Conservation (phyloP, 2,329 filamentous ascomycete genomes). For the Penicillium sp. region DNA sequence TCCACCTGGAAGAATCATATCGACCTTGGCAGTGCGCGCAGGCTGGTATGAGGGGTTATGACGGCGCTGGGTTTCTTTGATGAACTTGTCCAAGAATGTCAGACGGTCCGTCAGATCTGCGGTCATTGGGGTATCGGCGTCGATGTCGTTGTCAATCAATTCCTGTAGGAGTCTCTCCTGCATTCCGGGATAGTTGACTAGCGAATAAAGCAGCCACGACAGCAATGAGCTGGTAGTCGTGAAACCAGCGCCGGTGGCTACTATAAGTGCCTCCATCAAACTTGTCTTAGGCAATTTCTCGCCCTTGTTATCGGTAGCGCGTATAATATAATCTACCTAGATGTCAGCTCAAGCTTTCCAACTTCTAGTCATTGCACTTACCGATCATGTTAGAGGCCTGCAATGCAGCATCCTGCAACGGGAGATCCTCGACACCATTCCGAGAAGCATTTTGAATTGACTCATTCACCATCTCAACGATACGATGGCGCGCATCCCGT, state of each 20-base stretch:
- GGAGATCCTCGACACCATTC: slow-evolving; percentile 21
- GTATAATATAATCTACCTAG: slow-evolving; percentile 51
- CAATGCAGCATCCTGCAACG: slow-evolving; percentile 22
- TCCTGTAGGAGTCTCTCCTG: slow-evolving; percentile 61
- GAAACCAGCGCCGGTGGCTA: slow-evolving; percentile 61
- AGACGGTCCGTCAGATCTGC: slow-evolving; percentile 52
- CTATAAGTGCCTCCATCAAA: slow-evolving; percentile 46
- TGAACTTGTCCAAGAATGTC: slow-evolving; percentile 45
- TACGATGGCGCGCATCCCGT: slow-evolving; percentile 19
- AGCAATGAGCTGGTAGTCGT: slow-evolving; percentile 60
- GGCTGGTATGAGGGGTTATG: slow-evolving; percentile 65
- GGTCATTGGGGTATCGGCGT: slow-evolving; percentile 47
- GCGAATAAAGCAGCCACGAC: slow-evolving; percentile 58
- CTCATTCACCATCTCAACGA: slow-evolving; percentile 21
- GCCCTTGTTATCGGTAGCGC: slow-evolving; percentile 39
- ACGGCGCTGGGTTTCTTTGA: slow-evolving; percentile 62
- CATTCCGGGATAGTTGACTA: slow-evolving; percentile 55
- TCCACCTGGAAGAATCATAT: slow-evolving; percentile 60
- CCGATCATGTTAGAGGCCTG: slow-evolving; percentile 23
- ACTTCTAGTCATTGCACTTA: slow-evolving; percentile 1
- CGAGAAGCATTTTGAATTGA: slow-evolving; percentile 20
- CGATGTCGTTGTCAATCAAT: slow-evolving; percentile 52
- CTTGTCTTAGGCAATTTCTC: slow-evolving; percentile 23
- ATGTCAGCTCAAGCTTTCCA: background rate
- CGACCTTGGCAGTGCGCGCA: slow-evolving; percentile 56